Base-by-base conservation (phyloP, 2,329 filamentous ascomycete genomes). In the Coleophoma cylindrospora region DNA sequence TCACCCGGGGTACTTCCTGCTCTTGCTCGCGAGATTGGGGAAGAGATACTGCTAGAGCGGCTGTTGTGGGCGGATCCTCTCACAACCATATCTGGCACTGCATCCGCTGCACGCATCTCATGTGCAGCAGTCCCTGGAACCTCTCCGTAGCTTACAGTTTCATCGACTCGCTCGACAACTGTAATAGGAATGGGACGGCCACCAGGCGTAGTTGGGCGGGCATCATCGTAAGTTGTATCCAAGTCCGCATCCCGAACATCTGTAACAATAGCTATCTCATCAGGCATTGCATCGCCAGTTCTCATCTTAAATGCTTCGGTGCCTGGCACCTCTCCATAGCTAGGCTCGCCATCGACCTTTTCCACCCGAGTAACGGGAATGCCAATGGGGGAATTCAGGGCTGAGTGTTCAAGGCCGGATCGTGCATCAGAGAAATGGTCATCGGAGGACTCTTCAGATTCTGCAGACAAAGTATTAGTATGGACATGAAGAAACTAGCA, bases 381-480 rank as follows among this genome's bases (percentile, higher is more conserved):
- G 17, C 50, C 43, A 33, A 58, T 52, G 17, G 80, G 77, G 13
- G 77, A 78, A 54, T 63, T 66, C 38, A 66, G 61, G 6, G 66
- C 68, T 9, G 68, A 71, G 63, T 67, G 77, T 57, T 62, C 55
- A 5, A 60, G 67, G 51, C 67, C 75, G 34, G 81, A 83, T 49
- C 79, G 79, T 34, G 83, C 83, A 64, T 87, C 83, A 46, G 80
- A 85, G 66, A 84, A 87, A 68, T 86, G 83, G 57, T 87, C 83
- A 43, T 86, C 83, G 27, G 81, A 84, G 54, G 41, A 44, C 11
- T 86, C 83, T 45, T 82, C 84, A 32, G 72, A 73, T 52, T 78
- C 77, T 68, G 65, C 37, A 46, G 15, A 11, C 36, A 32, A n/a
- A 40, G 5, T 34, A 40, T 59, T 47, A 57, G 52, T 45, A 54